Evolutionary conservation across 2,329 filamentous ascomycete genomes (phyloP), one percentile per base, ranked within the genome.

Genomic region (Hymenoscyphus fructigenus): DNA sequence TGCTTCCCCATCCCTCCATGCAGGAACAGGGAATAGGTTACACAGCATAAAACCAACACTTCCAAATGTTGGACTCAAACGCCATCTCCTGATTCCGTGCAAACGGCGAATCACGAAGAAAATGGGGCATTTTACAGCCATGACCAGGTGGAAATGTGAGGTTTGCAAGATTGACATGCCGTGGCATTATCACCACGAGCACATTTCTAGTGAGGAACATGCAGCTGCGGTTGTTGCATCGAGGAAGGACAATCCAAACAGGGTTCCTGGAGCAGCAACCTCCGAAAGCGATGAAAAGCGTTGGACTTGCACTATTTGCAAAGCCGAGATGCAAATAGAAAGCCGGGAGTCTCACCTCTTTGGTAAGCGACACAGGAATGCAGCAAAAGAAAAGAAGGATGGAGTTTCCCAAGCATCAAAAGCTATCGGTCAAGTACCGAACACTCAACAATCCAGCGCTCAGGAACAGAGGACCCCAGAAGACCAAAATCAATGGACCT

Each of bases 21-120:
- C 36, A 59, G 3, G 17, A 59, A 34, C 34, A 41, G 34, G 38
- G 57, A 59, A 28, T n/a, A 29, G 57, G 57, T 59, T 59, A 59
- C 57, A 59, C 57, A 41, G 57, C 57, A 59, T 59, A 28, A 10
- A 62, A 36, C 28, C 29, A 53, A 32, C 36, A 59, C 38, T 32
- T 32, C 59, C 61, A 62, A 60, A 62, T 34, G 55, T 56, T 36
- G 63, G 59, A 38, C 55, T 65, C 50, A 32, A 32, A 61, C 59
- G 28, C n/a, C 53, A 44, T 56, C 59, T 38, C 56, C 59, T 60
- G 61, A 65, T 36, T 50, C 59, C 20, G 47, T 53, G 20, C 47
- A 28, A 14, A 53, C 23, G 20, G 20, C 20, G 0, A 14, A 5
- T 7, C 20, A 53, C 23, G 20, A 53, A 0, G 20, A 14, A 53